These are phyloP conservation scores for Leccinum holopus DNA, from an alignment of 1,284 basidiomycete genomes.

Conservation along the genomic window DNA sequence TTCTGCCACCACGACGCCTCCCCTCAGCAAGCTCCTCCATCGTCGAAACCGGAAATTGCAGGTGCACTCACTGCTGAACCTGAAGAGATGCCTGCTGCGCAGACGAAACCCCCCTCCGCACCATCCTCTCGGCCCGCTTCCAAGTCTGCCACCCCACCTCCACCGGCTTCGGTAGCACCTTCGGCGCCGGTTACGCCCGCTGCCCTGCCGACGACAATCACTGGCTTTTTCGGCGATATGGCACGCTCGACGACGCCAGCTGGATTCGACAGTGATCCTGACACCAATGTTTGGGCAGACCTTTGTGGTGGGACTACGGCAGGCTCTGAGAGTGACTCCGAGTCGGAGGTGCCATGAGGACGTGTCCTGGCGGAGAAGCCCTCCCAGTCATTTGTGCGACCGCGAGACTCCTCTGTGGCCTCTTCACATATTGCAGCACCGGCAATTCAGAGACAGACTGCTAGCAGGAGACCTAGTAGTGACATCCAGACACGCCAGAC, in stretches of 20 bases:
- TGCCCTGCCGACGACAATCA: conserved; percentile 3
- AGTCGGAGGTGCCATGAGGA: conserved; percentile 20
- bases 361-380: conserved; percentile 17
- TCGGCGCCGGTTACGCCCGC: conserved; percentile 28
- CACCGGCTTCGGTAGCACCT: conserved; percentile 15
- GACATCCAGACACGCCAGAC: conserved; percentile 29
- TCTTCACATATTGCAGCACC: conserved; percentile 26
- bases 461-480: conserved; percentile 29
- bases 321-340: conserved; percentile 18
- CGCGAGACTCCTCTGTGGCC: conserved; percentile 24
- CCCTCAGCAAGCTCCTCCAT: conserved; percentile 6
- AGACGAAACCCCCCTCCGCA: conserved; percentile 3
- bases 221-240: conserved; percentile 29
- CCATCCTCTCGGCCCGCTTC: conserved; percentile 20
- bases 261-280: conserved; percentile 24
- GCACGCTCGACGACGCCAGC: conserved; percentile 29
- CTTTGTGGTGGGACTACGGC: conserved; percentile 7
- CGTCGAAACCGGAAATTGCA: conserved; percentile 12
- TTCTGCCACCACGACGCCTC: conserved; percentile 15
- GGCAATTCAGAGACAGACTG: conserved; percentile 19
- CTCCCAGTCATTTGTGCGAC: conserved; percentile 29
- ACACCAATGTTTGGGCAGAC: conserved; percentile 31
- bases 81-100: conserved; percentile 24
- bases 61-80: conserved; percentile 30
- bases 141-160: conserved; percentile 13